Conservation (phyloP, 2,329 filamentous ascomycete species). For the Myotisia sp. region DNA sequence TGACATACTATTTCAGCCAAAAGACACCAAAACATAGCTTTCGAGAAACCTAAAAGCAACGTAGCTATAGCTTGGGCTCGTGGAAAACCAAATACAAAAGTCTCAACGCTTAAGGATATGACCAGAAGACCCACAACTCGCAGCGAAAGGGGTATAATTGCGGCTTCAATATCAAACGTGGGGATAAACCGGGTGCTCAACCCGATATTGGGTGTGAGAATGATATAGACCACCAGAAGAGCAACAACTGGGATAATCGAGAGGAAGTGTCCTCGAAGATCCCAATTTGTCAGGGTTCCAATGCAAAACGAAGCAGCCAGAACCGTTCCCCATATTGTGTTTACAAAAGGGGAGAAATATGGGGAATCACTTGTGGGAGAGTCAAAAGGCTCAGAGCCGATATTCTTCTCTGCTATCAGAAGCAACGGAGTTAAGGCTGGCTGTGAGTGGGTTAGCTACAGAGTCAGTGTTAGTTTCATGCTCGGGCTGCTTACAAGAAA, state of each 20-base stretch:
- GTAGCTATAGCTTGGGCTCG: not conserved
- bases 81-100: constrained; percentile 3
- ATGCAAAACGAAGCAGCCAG: constrained; percentile 16
- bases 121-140: constrained; percentile 4
- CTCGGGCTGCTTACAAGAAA: constrained; percentile 5
- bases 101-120: constrained; percentile 3
- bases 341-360: constrained; percentile 10
- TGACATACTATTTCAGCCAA: constrained; percentile 7
- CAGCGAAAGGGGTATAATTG: constrained; percentile 4
- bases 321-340: constrained; percentile 15
- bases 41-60: constrained; percentile 1
- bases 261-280: constrained; percentile 13
- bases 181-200: constrained; percentile 2
- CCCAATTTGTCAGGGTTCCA: constrained; percentile 19
- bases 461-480: not conserved
- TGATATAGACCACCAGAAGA: constrained; percentile 20
- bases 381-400: constrained; percentile 7
- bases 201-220: constrained; percentile 8
- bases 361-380: constrained; percentile 6
- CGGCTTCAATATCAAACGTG: constrained; percentile 3
- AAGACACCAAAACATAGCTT: constrained; percentile 8
- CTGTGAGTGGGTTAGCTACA: constrained; percentile 11
- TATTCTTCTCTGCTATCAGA: constrained; percentile 15
- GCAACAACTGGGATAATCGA: constrained; percentile 19
- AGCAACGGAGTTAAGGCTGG: constrained; percentile 23